Conservation (phyloP, 2,329 filamentous ascomycete genomes). For the Coniochaeta hoffmannii region DNA sequence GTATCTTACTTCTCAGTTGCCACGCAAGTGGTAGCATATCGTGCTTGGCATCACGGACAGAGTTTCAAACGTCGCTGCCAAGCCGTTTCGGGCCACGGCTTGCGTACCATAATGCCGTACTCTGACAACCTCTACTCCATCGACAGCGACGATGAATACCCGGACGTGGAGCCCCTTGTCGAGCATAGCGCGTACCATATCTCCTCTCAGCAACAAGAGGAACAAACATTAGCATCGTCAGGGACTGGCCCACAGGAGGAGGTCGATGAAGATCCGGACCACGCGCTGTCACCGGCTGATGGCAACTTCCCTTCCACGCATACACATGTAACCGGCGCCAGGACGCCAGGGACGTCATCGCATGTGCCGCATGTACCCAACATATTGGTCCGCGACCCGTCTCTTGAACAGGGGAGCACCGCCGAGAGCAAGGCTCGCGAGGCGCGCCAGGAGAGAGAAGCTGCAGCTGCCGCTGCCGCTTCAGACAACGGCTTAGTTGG, state of each 20-base stretch:
- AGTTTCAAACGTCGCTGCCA: slow-evolving; percentile 8
- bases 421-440: slow-evolving; percentile 35
- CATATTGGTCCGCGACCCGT: slow-evolving; percentile 41
- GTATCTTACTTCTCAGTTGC: neutral
- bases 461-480: neutral
- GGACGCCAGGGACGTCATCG: slow-evolving; percentile 14
- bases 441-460: slow-evolving; percentile 30
- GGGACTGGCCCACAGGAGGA: neutral
- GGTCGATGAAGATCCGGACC: slow-evolving; percentile 11
- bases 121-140: slow-evolving; percentile 39
- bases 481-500: neutral
- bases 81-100: slow-evolving; percentile 1
- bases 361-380: slow-evolving; percentile 38
- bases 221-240: neutral
- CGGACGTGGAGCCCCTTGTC: slow-evolving; percentile 15
- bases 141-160: slow-evolving; percentile 22
- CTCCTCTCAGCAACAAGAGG: neutral
- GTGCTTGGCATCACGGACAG: slow-evolving; percentile 6
- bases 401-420: slow-evolving; percentile 26
- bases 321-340: slow-evolving; percentile 7
- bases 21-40: neutral
- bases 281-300: slow-evolving; percentile 40
- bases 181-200: slow-evolving; percentile 1
- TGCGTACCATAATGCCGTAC: slow-evolving; percentile 32
- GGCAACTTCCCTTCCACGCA: slow-evolving; percentile 33